Evolutionary conservation across 345 rosid species (phyloP), one percentile per base, ranked within the genome.

Genomic region (Physaria fendleri): DNA sequence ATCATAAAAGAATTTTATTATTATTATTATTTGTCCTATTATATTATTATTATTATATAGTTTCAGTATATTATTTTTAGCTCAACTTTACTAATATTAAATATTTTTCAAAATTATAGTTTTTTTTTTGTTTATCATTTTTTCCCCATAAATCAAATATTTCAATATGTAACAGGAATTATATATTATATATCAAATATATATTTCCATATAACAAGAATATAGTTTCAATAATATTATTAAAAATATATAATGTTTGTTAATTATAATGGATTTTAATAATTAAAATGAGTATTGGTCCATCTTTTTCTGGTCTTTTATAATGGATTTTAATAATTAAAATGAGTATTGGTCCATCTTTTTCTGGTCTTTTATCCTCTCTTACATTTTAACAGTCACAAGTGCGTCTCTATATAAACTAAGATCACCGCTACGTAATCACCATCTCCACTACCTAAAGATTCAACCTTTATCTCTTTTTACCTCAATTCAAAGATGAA

Each of bases 341-440:
- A 3, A 25, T 2, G 24, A 21, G 7, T 2, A 13, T 13, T 3
- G 32, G 42, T 28, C 41, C 39, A 50, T 27, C 41, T 27, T 14
- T 12, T 13, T 38, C 38, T 37, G 28, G 24, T 25, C 1, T 10
- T 10, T 60, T 23, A n/a, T 39, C 20, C 30, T 3, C 30, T 13
- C 10, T 23, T n/a, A 29, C 9, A 5, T 33, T 14, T 15, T 16
- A 53, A 61, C 50, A 69, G 73, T 69, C 14, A 53, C 25, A 37
- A 69, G 35, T 8, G 65, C 27, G 62, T 62, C 37, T 69, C 54
- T 63, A 70, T 70, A 70, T 70, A 70, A 70, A 56, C 30, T 29
- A 62, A 40, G 40, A 47, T 70, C 74, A 59, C 69, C 65, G 64
- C 40, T 63, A 70, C 74, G 69, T 70, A 63, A 70, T 69, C 54